Conservation (phyloP, 495 filamentous ascomycete species). For the Sordaria brevicollis region DNA sequence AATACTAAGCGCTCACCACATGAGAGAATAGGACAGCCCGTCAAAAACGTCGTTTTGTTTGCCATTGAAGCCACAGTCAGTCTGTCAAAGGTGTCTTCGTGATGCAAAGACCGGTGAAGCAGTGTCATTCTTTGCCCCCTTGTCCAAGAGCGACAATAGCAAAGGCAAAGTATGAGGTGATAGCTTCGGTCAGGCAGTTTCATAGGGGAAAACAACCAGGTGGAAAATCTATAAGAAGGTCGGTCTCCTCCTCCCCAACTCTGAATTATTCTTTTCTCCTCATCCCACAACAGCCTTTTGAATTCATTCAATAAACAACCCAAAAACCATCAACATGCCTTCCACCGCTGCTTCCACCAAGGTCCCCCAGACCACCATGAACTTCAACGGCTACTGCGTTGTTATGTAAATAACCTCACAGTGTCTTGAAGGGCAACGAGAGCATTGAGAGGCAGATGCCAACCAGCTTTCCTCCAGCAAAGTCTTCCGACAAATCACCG, state of each 20-base stretch:
- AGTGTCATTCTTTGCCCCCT: neutral
- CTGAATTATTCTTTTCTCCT: conserved; percentile 7
- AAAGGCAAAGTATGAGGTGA: neutral
- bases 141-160: neutral
- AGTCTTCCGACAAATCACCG: neutral
- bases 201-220: neutral
- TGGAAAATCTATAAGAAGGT: conserved; percentile 14
- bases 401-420: conserved; percentile 26
- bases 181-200: neutral
- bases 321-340: conserved; percentile 27
- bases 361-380: conserved; percentile 21
- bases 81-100: neutral
- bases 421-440: neutral
- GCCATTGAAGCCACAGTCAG: neutral
- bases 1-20: conserved; percentile 15
- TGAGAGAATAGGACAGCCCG: neutral
- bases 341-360: conserved; percentile 20
- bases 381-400: conserved; percentile 26
- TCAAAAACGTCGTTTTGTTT: neutral
- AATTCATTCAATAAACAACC: conserved; percentile 7
- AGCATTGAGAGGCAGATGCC: neutral
- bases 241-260: neutral
- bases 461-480: neutral
- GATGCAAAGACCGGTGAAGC: neutral
- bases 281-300: conserved; percentile 7